Evolutionary conservation across 169 alveolate species (phyloP), one percentile per base, ranked within the genome.

Genomic region (Cardiosporidium cionae): DNA sequence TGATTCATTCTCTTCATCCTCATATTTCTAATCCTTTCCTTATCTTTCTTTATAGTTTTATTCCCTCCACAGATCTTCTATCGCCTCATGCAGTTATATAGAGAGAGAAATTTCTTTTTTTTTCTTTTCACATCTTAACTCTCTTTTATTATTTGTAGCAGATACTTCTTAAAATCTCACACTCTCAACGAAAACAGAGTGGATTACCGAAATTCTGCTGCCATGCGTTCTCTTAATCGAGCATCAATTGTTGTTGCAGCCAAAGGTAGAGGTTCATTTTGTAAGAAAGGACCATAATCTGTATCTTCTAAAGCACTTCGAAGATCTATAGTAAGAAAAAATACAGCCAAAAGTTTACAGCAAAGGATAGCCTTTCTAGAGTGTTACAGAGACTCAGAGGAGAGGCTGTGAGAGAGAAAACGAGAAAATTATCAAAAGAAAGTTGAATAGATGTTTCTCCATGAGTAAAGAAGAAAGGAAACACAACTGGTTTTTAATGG

Each of bases 231-330:
- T 65, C 94, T 91, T 72, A 95, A 89, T 81, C 89, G 91, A 74
- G 87, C 92, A 66, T 95, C 89, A 44, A 97, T 88, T 22, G 91
- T 84, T 37, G 96, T 86, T 3, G 94, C 91, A 31, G 96, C 93
- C 54, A 94, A 86, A 44, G 97, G 93, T 32, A 89, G 88, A 23
- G 94, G 95, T 70, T 96, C 99, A 75, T 93, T 96, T 87, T 92
- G 94, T 80, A 97, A 80, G 77, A 93, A 96, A 34, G 94, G 77
- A 31, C 92, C 94, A 87, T 97, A 97, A 83, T 97, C 99, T 28
- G 99, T 97, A 79, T 96, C 98, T 78, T 96, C 99, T 65, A 97
- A 89, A 54, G 95, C 95, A 68, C 94, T 83, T 44, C 94, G 84
- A 70, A 94, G 86, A 67, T 85, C 90, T 70, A 65, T 28, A 16